Conservation (phyloP, 257 asterid genomes). For the Coffea eugenioides region DNA sequence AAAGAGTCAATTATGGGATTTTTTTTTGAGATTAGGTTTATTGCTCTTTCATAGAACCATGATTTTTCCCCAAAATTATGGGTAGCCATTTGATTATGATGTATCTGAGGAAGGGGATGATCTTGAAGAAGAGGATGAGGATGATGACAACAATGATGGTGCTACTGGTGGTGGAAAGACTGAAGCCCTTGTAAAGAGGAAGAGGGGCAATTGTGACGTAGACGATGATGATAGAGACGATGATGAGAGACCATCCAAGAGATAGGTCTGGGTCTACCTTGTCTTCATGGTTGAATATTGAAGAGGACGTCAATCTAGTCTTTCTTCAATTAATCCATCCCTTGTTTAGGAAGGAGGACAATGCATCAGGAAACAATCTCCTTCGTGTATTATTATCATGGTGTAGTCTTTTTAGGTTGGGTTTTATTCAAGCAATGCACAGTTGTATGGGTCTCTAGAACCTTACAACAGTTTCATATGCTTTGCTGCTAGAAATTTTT, state of each 20-base stretch:
- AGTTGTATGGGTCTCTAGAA: not conserved
- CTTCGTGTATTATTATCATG: slow-evolving; percentile 35
- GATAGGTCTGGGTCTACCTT: slow-evolving; percentile 34
- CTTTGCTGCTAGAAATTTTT: not conserved
- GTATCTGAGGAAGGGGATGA: slow-evolving; percentile 36
- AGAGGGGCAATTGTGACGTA: slow-evolving; percentile 61
- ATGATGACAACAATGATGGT: slow-evolving; percentile 18
- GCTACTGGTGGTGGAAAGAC: slow-evolving; percentile 47
- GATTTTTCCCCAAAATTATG: no score
- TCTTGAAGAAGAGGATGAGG: slow-evolving; percentile 47
- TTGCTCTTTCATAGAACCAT: no score
- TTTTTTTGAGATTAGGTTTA: no score
- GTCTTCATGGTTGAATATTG: slow-evolving; percentile 6
- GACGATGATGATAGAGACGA: slow-evolving; percentile 62
- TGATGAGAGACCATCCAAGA: slow-evolving; percentile 74
- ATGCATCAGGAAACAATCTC: slow-evolving; percentile 6
- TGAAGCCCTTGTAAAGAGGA: slow-evolving; percentile 74
- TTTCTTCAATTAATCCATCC: slow-evolving; percentile 18
- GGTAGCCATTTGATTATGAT: no score
- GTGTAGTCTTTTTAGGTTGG: slow-evolving; percentile 30
- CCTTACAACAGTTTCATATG: slow-evolving; percentile 1
- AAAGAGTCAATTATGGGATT: no score
- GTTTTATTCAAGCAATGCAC: slow-evolving; percentile 20
- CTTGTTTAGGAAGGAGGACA: slow-evolving; percentile 14
- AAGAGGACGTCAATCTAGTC: slow-evolving; percentile 1